Conservation (phyloP, 768 basidiomycete species). For the Mycena kentingensis region DNA sequence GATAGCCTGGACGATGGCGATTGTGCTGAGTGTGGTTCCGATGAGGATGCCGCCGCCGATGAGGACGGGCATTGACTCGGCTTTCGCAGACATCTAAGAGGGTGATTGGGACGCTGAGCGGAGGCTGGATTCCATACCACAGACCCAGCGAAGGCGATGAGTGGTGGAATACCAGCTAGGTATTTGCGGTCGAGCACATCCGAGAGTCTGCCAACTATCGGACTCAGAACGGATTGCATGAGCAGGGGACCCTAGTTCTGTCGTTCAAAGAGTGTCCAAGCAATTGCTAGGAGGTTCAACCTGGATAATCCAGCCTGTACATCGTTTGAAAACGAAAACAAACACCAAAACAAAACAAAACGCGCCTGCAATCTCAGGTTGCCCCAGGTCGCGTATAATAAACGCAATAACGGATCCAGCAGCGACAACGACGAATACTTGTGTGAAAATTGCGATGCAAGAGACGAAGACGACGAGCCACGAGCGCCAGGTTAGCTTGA, state of each 20-base stretch:
- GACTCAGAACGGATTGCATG: conserved; percentile 22
- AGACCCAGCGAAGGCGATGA: conserved; percentile 23
- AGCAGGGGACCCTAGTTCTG: conserved; percentile 16
- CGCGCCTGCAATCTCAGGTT: conserved; percentile 20
- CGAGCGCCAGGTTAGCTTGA: conserved; percentile 22
- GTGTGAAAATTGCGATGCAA: conserved; percentile 20
- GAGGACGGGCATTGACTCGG: conserved; percentile 20
- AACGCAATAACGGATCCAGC: conserved; percentile 23
- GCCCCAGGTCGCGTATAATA: conserved; percentile 22
- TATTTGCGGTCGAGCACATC: conserved; percentile 26
- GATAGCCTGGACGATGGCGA: conserved; percentile 24
- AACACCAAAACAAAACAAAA: not conserved
- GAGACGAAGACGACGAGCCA: conserved; percentile 21
- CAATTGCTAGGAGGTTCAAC: not conserved
- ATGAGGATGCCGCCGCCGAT: conserved; percentile 23
- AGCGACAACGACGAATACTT: conserved; percentile 20
- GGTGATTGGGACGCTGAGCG: not conserved
- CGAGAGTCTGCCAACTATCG: conserved; percentile 20
- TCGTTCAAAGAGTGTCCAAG: not conserved
- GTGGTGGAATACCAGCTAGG: conserved; percentile 19
- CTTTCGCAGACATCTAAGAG: conserved; percentile 21
- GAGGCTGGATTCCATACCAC: conserved; percentile 13
- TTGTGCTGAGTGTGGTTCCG: conserved; percentile 23
- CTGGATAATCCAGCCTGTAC: conserved; percentile 23
- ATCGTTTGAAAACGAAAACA: not conserved